Percentiles rank a stretch among this genome's conserved stretches.
These are phyloP conservation scores for Naegleria gruberi DNA, from an alignment of 208 protist species.

Conservation along the genomic window DNA sequence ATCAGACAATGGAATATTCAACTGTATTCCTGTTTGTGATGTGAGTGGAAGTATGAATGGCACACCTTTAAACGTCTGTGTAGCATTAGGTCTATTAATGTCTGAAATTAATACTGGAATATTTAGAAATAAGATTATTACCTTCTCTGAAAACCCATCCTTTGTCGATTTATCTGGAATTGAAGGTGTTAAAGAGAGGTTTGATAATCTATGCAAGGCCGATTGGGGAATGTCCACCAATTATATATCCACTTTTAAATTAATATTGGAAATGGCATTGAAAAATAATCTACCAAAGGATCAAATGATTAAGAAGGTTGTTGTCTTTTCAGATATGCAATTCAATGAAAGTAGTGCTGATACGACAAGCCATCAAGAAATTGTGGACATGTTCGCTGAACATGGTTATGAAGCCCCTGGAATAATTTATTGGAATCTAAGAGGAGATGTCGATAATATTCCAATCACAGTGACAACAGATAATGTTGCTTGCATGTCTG, in stretches of 20 bases:
- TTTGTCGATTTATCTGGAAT: constrained; percentile 17
- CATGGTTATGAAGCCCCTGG: constrained; percentile 22
- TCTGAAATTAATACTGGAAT: background rate
- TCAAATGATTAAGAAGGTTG: constrained; percentile 38
- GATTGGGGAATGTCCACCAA: constrained; percentile 37
- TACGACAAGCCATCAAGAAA: constrained; percentile 3
- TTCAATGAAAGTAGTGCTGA: constrained; percentile 26
- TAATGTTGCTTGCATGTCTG: too few species aligned
- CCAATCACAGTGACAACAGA: too few species aligned
- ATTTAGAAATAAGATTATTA: constrained; percentile 35
- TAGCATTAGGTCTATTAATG: constrained; percentile 39
- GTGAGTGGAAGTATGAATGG: constrained; percentile 37
- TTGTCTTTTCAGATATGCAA: constrained; percentile 44
- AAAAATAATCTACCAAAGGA: constrained; percentile 21
- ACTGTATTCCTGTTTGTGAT: constrained; percentile 31
- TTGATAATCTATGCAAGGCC: background rate
- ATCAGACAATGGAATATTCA: background rate
- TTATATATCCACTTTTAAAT: constrained; percentile 16
- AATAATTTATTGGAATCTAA: constrained; percentile 36
- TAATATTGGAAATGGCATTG: constrained; percentile 25
- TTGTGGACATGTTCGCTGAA: background rate
- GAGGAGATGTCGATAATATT: background rate
- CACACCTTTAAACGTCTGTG: constrained; percentile 36
- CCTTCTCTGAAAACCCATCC: constrained; percentile 29
- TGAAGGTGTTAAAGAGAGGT: constrained; percentile 7